Evolutionary conservation across 495 filamentous ascomycete genomes (phyloP).

Genomic region (Xylaria acuta): DNA sequence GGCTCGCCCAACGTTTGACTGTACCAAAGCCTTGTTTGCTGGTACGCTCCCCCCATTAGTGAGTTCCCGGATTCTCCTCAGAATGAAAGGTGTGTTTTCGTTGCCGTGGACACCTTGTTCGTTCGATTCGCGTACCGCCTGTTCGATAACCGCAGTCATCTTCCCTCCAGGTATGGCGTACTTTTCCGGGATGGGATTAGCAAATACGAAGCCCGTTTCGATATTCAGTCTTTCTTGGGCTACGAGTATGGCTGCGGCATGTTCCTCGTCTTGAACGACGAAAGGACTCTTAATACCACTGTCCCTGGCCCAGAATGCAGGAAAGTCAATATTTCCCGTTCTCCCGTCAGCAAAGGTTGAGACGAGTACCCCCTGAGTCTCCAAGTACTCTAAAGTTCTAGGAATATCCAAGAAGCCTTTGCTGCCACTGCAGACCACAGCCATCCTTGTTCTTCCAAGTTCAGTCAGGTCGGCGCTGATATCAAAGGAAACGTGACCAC

Average conservation of each 20-base stretch:
- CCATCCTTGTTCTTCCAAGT: conserved; percentile 87
- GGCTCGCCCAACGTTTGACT: conserved; percentile 79
- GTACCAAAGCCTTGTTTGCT: conserved; percentile 79
- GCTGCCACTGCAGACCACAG: conserved; percentile 87
- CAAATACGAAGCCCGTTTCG: conserved; percentile 78
- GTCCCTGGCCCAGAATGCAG: conserved; percentile 87
- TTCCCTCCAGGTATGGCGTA: conserved; percentile 71
- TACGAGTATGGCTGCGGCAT: conserved; percentile 82
- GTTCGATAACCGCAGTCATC: conserved; percentile 75
- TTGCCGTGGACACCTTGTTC: conserved; percentile 72
- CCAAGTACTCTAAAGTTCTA: conserved; percentile 88
- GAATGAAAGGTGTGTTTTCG: conserved; percentile 87
- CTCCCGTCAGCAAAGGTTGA: conserved; percentile 86
- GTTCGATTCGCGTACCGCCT: conserved; percentile 75
- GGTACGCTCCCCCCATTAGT: conserved; percentile 73
- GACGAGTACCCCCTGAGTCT: conserved; percentile 89
- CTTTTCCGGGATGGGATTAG: conserved; percentile 82
- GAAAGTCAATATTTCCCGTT: conserved; percentile 72
- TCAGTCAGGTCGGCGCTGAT: conserved; percentile 95
- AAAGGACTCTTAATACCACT: conserved; percentile 81
- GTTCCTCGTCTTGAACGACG: conserved; percentile 71
- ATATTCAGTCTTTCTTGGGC: conserved; percentile 66
- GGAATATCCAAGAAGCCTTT: conserved; percentile 96
- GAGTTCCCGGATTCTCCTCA: conserved; percentile 79
- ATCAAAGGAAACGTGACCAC: conserved; percentile 84